Evolutionary conservation across 306 rosid genomes (phyloP).

Genomic region (Cyclanthera cordifolia): DNA sequence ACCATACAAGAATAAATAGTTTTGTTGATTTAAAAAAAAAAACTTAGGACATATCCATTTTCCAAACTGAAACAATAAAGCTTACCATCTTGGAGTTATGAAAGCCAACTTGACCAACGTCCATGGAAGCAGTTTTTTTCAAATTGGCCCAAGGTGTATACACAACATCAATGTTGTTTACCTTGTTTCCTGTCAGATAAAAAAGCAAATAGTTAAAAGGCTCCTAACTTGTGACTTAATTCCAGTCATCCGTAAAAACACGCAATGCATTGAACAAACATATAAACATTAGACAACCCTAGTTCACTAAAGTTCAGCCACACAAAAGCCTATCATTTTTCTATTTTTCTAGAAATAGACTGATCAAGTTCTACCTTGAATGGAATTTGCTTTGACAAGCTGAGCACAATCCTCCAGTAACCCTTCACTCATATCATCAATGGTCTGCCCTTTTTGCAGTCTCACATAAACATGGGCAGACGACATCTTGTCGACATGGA

Average conservation of each 20-base stretch:
- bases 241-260: background rate
- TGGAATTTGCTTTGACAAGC: constrained; percentile 97
- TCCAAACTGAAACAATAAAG: constrained; percentile 3
- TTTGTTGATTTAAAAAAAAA: background rate
- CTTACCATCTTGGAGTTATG: constrained; percentile 66
- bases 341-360: background rate
- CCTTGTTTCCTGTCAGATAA: constrained; percentile 62
- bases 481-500: constrained; percentile 96
- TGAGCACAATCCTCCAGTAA: constrained; percentile 90
- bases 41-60: background rate
- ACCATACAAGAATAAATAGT: background rate
- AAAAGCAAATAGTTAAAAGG: background rate
- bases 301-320: background rate
- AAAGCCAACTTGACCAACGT: constrained; percentile 97
- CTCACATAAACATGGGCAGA: constrained; percentile 95
- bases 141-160: constrained; percentile 97
- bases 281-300: background rate
- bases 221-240: background rate
- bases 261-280: background rate
- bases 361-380: constrained; percentile 51
- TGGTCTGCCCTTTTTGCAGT: constrained; percentile 78
- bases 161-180: constrained; percentile 82
- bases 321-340: background rate
- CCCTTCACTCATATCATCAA: constrained; percentile 76
- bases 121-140: constrained; percentile 96